Conservation (phyloP, 108 stramenopile species). For the Skeletonema menzelii region DNA sequence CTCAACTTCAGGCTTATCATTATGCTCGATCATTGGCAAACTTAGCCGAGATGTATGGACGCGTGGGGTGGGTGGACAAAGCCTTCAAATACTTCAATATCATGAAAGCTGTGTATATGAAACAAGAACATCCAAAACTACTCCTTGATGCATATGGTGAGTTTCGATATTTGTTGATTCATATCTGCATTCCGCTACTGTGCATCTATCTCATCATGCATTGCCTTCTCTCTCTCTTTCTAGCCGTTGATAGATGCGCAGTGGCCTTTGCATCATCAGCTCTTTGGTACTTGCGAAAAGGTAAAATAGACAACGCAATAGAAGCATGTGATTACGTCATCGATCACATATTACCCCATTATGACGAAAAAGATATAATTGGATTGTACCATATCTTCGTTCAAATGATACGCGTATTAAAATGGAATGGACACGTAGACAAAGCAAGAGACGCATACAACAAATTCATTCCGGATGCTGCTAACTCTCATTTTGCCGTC, state of each 20-base stretch:
- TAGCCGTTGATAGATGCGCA: constrained; percentile 26
- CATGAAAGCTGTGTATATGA: constrained; percentile 9
- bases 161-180: neutral
- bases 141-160: neutral
- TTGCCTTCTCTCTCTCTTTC: neutral
- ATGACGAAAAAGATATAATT: constrained; percentile 26
- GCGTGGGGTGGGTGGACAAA: neutral
- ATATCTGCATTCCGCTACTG: neutral
- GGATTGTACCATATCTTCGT: constrained; percentile 17
- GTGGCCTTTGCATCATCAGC: constrained; percentile 14
- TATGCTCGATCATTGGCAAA: constrained; percentile 16
- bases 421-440: constrained; percentile 29
- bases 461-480: constrained; percentile 8
- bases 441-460: constrained; percentile 20
- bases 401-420: constrained; percentile 26
- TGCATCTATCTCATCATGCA: no score
- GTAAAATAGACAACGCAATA: constrained; percentile 24
- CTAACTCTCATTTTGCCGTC: constrained; percentile 18
- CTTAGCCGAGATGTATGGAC: constrained; percentile 12
- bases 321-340: constrained; percentile 28
- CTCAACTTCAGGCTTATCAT: constrained; percentile 28
- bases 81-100: constrained; percentile 16
- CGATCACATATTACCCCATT: constrained; percentile 15
- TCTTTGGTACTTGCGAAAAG: constrained; percentile 28
- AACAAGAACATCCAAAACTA: neutral